A percentile compares a stretch with the other conserved stretches of the same genome.
These are phyloP conservation scores for Raphidocelis subcapitata DNA, from an alignment of 139 green algal genomes.

Conservation along the genomic window DNA sequence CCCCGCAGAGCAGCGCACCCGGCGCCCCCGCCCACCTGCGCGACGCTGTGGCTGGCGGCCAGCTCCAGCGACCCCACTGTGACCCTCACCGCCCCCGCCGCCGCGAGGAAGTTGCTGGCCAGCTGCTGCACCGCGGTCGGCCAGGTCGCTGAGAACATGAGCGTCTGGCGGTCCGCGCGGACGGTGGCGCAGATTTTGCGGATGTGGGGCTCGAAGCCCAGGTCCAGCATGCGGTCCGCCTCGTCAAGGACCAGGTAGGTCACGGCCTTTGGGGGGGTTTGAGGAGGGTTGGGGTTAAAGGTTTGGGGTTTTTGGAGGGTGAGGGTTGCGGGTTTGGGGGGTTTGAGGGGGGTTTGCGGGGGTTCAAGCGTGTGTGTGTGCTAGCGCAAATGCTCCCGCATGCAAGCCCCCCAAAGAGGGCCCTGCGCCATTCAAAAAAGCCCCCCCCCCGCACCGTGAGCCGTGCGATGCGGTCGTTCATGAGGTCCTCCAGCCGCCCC, in stretches of 20 bases:
- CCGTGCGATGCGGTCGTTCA: conserved; percentile 59
- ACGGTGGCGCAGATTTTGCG: conserved; percentile 40
- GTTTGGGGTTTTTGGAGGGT: background rate
- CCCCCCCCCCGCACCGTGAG: too few species aligned
- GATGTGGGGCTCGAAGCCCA: conserved; percentile 92
- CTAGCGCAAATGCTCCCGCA: too few species aligned
- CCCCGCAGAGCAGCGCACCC: too few species aligned
- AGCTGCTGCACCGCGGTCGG: conserved; percentile 85
- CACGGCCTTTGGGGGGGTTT: conserved; percentile 40
- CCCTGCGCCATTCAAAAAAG: too few species aligned
- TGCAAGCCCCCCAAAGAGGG: too few species aligned
- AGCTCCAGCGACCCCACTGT: conserved; percentile 71
- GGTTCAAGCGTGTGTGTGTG: background rate
- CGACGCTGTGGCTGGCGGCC: conserved; percentile 85
- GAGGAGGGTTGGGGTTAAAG: too few species aligned
- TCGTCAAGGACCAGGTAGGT: conserved; percentile 92
- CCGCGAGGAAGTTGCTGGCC: conserved; percentile 81
- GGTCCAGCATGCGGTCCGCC: conserved; percentile 93
- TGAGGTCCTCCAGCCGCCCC: conserved; percentile 89
- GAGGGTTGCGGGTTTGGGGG: too few species aligned
- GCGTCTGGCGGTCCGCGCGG: conserved; percentile 86
- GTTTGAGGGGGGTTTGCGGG: too few species aligned
- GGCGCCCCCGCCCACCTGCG: conserved; percentile 57
- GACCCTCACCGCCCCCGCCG: conserved; percentile 60
- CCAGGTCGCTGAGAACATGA: conserved; percentile 98